Percentiles rank a stretch among this genome's conserved stretches.
phyloP scores from a whole-genome alignment of 108 stramenopile genomes.

The Pseudonitzschia multiseries region DNA sequence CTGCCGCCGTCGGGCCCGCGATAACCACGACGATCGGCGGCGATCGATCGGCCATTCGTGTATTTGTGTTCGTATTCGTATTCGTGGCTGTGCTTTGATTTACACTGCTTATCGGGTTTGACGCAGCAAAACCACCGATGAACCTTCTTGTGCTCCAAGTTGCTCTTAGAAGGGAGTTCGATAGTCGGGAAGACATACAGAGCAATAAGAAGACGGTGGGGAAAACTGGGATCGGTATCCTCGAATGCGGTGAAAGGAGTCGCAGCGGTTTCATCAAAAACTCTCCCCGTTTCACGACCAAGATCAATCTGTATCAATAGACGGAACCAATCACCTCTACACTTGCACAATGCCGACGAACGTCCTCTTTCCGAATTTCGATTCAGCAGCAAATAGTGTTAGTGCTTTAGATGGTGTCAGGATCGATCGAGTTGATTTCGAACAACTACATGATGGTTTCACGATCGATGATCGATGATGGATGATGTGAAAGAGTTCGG shows the following conservation, averaged over 20 bases:
- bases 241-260: not conserved
- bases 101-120: not conserved
- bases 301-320: not conserved
- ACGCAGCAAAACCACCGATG: not conserved
- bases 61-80: not conserved
- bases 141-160: constrained; percentile 9
- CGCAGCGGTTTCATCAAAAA: not conserved
- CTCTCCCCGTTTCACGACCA: not conserved
- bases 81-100: not conserved
- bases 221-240: not conserved
- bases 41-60: constrained; percentile 13
- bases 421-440: too few species aligned
- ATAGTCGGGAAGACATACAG: constrained; percentile 4
- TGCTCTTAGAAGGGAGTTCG: not conserved
- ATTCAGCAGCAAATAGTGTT: not conserved
- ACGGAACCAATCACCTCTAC: not conserved
- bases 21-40: constrained; percentile 64
- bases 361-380: not conserved
- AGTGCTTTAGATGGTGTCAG: too few species aligned
- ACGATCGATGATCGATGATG: too few species aligned
- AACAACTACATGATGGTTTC: too few species aligned
- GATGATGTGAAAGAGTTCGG: too few species aligned
- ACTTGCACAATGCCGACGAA: too few species aligned
- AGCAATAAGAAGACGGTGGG: not conserved
- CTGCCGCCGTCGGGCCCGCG: constrained; percentile 91